Conservation (phyloP, 176 grass and related monocot species). For the Carex cristatella region DNA sequence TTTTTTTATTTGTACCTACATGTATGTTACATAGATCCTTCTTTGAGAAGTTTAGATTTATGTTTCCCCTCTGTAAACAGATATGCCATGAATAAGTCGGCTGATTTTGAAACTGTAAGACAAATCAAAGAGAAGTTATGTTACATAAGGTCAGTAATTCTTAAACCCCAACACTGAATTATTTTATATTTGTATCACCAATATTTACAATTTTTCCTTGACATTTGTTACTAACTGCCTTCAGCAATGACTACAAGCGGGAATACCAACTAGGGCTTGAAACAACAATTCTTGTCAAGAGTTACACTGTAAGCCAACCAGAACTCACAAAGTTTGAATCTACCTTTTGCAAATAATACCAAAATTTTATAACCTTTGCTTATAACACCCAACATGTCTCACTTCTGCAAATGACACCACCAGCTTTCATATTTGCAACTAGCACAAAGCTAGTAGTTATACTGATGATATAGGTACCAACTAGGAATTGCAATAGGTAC, state of each 20-base stretch:
- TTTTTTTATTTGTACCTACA: constrained; percentile 21
- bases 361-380: neutral
- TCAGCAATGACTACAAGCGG: constrained; percentile 92
- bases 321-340: neutral
- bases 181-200: neutral
- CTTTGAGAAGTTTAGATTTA: constrained; percentile 19
- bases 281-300: constrained; percentile 98
- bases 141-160: constrained; percentile 62
- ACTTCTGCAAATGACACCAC: neutral
- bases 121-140: constrained; percentile 97
- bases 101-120: constrained; percentile 91
- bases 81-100: constrained; percentile 97
- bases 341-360: neutral
- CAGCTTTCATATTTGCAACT: neutral
- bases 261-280: constrained; percentile 93
- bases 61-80: constrained; percentile 29
- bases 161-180: neutral
- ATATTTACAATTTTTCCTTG: neutral
- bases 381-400: neutral
- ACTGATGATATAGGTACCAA: neutral
- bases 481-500: neutral
- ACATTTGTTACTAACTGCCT: constrained; percentile 28
- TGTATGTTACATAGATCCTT: constrained; percentile 5
- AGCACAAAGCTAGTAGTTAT: neutral
- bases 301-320: constrained; percentile 74